phyloP scores from a whole-genome alignment of 129 eudicot species.

The Apium graveolens region DNA sequence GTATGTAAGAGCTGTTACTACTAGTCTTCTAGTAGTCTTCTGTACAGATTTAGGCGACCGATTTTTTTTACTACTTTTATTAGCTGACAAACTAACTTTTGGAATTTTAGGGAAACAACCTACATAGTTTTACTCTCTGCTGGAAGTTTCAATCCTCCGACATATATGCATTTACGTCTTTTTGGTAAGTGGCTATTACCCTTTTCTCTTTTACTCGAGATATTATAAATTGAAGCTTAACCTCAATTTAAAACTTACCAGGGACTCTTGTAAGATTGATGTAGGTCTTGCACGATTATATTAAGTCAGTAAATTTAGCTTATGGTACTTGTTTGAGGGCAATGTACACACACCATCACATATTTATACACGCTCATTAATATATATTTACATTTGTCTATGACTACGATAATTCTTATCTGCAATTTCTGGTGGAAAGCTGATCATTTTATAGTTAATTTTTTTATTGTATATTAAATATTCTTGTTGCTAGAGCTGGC shows the following conservation, averaged over 20 bases:
- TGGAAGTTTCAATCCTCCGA: conserved; percentile 98
- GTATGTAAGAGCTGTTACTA: background rate
- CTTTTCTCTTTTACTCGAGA: background rate
- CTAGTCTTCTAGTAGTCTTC: background rate
- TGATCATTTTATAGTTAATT: background rate
- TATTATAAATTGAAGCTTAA: background rate
- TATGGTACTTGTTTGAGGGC: background rate
- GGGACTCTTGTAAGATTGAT: background rate
- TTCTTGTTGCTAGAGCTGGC: conserved; percentile 62
- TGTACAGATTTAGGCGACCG: background rate
- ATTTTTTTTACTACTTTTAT: background rate
- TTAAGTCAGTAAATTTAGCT: background rate
- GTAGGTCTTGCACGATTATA: too few species aligned
- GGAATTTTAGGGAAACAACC: conserved; percentile 29
- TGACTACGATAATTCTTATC: background rate
- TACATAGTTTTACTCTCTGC: conserved; percentile 68
- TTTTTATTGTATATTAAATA: background rate
- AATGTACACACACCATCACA: background rate
- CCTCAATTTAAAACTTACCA: background rate
- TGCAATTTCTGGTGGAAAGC: background rate
- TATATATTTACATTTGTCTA: background rate
- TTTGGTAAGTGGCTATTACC: conserved; percentile 45
- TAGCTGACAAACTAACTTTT: conserved; percentile 2
- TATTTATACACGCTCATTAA: background rate
- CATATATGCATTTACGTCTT: conserved; percentile 91